Evolutionary conservation across 768 basidiomycete genomes (phyloP).

Genomic region (Leccinum rimulosum): DNA sequence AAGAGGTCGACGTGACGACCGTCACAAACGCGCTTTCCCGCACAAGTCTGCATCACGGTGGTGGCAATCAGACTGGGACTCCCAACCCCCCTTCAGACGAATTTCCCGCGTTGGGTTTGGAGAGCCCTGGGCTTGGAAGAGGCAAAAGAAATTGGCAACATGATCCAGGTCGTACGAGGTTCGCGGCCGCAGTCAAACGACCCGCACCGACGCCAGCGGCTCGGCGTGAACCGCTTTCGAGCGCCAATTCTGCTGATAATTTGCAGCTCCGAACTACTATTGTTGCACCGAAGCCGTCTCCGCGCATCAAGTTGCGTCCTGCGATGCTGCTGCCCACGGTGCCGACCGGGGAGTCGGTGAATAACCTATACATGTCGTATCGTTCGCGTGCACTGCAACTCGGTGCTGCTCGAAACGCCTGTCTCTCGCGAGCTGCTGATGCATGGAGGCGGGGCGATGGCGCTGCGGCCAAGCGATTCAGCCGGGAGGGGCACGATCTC

Average conservation of each 20-base stretch:
- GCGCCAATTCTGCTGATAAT: slow-evolving; percentile 49
- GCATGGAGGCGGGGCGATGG: slow-evolving; percentile 96
- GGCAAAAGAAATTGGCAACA: slow-evolving; percentile 47
- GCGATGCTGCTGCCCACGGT: slow-evolving; percentile 86
- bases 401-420: slow-evolving; percentile 91
- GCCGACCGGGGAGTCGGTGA: slow-evolving; percentile 78
- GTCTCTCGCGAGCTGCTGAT: slow-evolving; percentile 91
- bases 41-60: slow-evolving; percentile 51
- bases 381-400: slow-evolving; percentile 86
- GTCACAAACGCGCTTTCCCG: slow-evolving; percentile 67
- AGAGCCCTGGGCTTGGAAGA: slow-evolving; percentile 37
- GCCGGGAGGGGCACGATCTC: slow-evolving; percentile 88
- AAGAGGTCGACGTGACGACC: slow-evolving; percentile 75
- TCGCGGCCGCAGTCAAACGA: slow-evolving; percentile 89
- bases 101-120: slow-evolving; percentile 66
- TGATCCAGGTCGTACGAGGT: slow-evolving; percentile 88
- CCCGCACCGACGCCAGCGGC: slow-evolving; percentile 28
- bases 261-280: slow-evolving; percentile 65
- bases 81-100: slow-evolving; percentile 46
- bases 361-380: slow-evolving; percentile 83
- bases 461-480: slow-evolving; percentile 92
- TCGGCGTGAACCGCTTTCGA: slow-evolving; percentile 43
- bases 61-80: slow-evolving; percentile 37
- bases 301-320: slow-evolving; percentile 79
- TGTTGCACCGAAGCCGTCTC: slow-evolving; percentile 78